Evolutionary conservation across 1,139 yeast species (phyloP).

Genomic region (Hemisphaericaspora lyxosophila): DNA sequence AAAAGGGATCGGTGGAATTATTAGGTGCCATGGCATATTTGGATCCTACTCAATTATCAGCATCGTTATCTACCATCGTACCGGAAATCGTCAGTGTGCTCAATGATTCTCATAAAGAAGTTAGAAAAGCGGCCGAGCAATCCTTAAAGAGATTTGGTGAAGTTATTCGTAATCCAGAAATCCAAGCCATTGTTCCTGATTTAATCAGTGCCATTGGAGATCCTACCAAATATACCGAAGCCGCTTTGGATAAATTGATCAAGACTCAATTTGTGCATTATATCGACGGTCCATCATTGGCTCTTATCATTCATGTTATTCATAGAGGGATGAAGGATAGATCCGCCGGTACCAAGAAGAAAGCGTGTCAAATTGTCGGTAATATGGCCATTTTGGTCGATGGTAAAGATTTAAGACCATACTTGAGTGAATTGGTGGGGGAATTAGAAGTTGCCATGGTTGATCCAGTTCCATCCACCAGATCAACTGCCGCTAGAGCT

Average conservation of each 20-base stretch:
- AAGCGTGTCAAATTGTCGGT: slow-evolving; percentile 97
- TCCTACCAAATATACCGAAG: slow-evolving; percentile 86
- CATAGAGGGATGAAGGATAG: slow-evolving; percentile 95
- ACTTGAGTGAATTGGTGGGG: slow-evolving; percentile 69
- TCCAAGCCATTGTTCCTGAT: slow-evolving; percentile 85
- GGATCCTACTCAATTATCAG: slow-evolving; percentile 90
- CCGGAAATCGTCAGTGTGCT: slow-evolving; percentile 96
- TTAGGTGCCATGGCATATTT: slow-evolving; percentile 97
- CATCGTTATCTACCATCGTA: slow-evolving; percentile 83
- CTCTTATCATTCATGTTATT: slow-evolving; percentile 89
- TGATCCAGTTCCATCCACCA: slow-evolving; percentile 95
- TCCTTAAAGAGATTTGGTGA: slow-evolving; percentile 92
- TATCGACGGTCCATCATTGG: slow-evolving; percentile 96
- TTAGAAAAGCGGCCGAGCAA: slow-evolving; percentile 89
- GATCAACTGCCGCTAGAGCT: slow-evolving; percentile 98
- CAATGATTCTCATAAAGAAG: slow-evolving; percentile 95
- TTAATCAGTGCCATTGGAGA: slow-evolving; percentile 93
- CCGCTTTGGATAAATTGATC: slow-evolving; percentile 80
- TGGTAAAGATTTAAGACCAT: slow-evolving; percentile 79
- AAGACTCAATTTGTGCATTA: slow-evolving; percentile 94
- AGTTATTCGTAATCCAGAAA: slow-evolving; percentile 96
- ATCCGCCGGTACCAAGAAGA: slow-evolving; percentile 86
- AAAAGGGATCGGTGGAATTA: slow-evolving; percentile 94
- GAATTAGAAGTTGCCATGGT: slow-evolving; percentile 95
- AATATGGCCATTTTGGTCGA: slow-evolving; percentile 97